These are phyloP conservation scores for Syzygium malaccense DNA, from an alignment of 441 rosid species.

Conservation along the genomic window DNA sequence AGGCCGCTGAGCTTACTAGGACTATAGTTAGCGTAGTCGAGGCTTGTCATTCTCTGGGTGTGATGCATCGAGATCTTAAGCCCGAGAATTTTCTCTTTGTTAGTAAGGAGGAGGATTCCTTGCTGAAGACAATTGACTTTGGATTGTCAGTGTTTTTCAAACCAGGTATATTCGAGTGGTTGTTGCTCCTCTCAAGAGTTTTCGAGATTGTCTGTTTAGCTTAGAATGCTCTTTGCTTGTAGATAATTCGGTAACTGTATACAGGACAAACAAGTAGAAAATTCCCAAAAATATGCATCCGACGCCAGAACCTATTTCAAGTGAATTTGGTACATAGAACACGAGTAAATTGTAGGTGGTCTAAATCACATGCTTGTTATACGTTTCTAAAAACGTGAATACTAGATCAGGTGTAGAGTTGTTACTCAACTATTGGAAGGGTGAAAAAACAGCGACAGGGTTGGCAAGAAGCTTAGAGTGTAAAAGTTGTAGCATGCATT, in stretches of 20 bases:
- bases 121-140: slow-evolving; percentile 87
- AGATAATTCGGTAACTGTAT: neutral
- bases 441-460: neutral
- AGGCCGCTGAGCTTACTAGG: slow-evolving; percentile 87
- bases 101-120: slow-evolving; percentile 66
- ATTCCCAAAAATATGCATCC: neutral
- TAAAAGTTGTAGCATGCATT: neutral
- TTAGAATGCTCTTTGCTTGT: neutral
- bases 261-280: neutral
- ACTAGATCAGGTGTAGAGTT: neutral
- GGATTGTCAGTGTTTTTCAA: slow-evolving; percentile 90
- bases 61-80: slow-evolving; percentile 96
- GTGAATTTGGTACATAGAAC: neutral
- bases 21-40: slow-evolving; percentile 87
- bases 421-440: neutral
- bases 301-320: neutral
- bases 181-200: neutral
- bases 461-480: neutral
- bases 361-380: neutral
- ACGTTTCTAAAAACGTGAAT: neutral
- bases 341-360: neutral
- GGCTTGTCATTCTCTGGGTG: slow-evolving; percentile 91
- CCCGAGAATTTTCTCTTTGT: slow-evolving; percentile 92
- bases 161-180: slow-evolving; percentile 49
- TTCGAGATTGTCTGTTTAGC: neutral